Evolutionary conservation across 495 filamentous ascomycete species (phyloP), one percentile per base, ranked within the genome.

Genomic region (Trichoderma asperelloides): DNA sequence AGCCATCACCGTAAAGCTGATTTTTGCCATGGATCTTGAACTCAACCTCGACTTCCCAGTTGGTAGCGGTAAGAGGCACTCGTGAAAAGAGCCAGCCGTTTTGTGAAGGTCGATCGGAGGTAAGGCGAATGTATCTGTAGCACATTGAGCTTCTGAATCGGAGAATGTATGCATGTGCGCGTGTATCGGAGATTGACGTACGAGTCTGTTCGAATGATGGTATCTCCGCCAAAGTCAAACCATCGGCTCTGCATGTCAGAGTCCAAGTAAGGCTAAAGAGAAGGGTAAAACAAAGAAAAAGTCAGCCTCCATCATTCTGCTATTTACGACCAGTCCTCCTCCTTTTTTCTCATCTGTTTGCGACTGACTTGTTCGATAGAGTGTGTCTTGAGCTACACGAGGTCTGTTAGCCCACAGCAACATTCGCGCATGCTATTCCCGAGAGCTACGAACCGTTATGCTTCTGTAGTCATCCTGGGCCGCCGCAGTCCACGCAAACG

Each of bases 201-300:
- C 89, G 92, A 87, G 77, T 99, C 96, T 69, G 93, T 90, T 62
- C 96, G 89, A 74, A 98, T 83, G 70, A 99, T 86, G 6, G 95
- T 96, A 76, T 97, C 91, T 72, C 93, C 95, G 74, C 96, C 96
- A 85, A 96, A 99, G 81, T 99, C 96, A 77, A 91, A 99, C 92
- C 95, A 99, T 79, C 96, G 90, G 81, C 91, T 96, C 84, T 96
- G 91, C 88, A 98, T 93, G 77, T 99, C 96, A 67, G 92, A 92
- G 79, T 98, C 95, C 63, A 99, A 85, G 78, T 97, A 99, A 63
- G 96, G 96, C 90, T 97, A 41, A 40, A 28, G 16, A 25, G 49
- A 27, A 15, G 9, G 15, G 41, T 1, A 21, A 49, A 49, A 15
- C 9, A 49, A 15, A 41, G 40, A 23, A 25, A 66, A 5, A n/a